phyloP scores from a whole-genome alignment of 2,329 filamentous ascomycete genomes.

The Xylaria sp. region DNA sequence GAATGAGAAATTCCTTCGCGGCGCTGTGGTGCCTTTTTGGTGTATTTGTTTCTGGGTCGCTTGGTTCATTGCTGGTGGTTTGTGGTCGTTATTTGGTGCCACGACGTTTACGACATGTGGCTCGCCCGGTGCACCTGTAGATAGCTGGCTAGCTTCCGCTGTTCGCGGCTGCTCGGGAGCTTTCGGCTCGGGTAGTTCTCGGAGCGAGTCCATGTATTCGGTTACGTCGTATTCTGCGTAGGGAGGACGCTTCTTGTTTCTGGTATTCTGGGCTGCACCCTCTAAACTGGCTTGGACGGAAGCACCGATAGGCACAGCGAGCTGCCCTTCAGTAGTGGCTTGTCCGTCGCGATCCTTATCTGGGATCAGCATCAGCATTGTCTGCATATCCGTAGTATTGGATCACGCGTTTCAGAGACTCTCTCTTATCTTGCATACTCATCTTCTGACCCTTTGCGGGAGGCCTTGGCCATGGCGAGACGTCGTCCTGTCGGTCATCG shows the following conservation, averaged over 20 bases:
- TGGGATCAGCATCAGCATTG: neutral
- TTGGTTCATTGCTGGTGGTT: neutral
- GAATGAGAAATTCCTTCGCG: neutral
- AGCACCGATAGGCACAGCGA: neutral
- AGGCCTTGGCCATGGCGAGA: neutral
- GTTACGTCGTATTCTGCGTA: neutral
- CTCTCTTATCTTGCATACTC: slow-evolving; percentile 6
- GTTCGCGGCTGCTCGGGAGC: neutral
- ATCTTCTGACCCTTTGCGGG: neutral
- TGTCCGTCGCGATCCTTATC: neutral
- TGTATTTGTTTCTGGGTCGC: neutral
- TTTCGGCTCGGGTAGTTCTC: neutral
- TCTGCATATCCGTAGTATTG: neutral
- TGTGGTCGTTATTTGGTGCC: neutral
- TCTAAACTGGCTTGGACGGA: neutral
- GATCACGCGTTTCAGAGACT: neutral
- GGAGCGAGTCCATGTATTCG: neutral
- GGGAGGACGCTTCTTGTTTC: neutral
- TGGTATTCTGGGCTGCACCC: neutral
- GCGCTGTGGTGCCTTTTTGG: neutral
- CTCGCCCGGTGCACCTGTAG: neutral
- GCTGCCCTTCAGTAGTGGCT: neutral
- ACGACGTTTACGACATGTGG: neutral
- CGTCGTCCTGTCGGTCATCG: neutral
- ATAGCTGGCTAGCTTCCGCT: neutral